These are phyloP conservation scores for Stentor coeruleus DNA, from an alignment of 73 alveolate genomes.

Conservation along the genomic window DNA sequence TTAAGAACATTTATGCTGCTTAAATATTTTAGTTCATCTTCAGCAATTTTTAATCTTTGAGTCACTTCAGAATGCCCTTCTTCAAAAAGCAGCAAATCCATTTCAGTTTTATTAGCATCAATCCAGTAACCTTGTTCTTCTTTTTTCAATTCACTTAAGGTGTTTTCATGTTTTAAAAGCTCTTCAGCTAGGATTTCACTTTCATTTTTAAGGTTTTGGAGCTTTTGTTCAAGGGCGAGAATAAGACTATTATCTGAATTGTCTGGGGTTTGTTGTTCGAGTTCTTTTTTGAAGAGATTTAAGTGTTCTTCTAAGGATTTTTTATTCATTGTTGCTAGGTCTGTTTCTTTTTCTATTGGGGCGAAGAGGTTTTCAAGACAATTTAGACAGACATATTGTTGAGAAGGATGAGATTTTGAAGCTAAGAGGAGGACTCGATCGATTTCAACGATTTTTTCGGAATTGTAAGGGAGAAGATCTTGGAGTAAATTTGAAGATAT, in stretches of 20 bases:
- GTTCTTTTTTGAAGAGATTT: background rate
- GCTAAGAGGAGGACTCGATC: background rate
- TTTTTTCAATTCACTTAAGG: slow-evolving; percentile 11
- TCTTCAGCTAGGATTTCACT: background rate
- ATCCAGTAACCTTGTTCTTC: slow-evolving; percentile 47
- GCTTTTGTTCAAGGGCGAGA: background rate
- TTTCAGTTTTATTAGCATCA: slow-evolving; percentile 51
- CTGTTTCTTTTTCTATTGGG: background rate
- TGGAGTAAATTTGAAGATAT: background rate
- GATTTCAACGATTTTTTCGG: background rate
- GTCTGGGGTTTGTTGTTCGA: background rate
- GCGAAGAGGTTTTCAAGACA: slow-evolving; percentile 4
- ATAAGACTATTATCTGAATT: background rate
- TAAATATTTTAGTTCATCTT: slow-evolving; percentile 30
- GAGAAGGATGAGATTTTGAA: background rate
- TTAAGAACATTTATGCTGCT: slow-evolving; percentile 48
- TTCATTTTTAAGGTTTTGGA: background rate
- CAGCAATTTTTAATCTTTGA: slow-evolving; percentile 24
- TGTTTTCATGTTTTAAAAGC: background rate
- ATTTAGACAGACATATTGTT: background rate
- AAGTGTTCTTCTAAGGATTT: slow-evolving; percentile 1
- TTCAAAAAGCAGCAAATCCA: slow-evolving; percentile 35
- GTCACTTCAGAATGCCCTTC: slow-evolving; percentile 36
- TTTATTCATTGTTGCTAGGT: background rate
- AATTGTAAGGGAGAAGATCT: background rate